Conservation (phyloP, 2,329 filamentous ascomycete genomes). For the Cytospora chrysosperma region DNA sequence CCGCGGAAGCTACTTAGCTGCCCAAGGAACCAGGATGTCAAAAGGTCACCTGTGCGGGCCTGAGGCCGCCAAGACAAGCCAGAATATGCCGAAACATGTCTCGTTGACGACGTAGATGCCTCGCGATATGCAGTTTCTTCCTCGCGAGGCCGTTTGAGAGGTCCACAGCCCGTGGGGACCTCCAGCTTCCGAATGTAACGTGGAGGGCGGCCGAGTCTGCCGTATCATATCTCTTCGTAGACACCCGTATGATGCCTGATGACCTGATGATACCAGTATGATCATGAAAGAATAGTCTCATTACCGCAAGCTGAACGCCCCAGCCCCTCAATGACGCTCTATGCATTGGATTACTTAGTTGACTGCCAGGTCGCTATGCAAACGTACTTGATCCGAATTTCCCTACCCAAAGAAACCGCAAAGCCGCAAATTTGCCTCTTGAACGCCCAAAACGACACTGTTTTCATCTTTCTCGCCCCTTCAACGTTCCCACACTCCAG, state of each 20-base stretch:
- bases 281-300: background rate
- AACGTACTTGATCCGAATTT: background rate
- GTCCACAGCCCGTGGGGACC: background rate
- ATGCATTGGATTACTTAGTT: background rate
- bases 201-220: no score
- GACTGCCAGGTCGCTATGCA: background rate
- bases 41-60: no score
- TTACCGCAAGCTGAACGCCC: background rate
- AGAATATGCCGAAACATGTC: background rate
- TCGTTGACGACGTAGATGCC: slow-evolving; percentile 4
- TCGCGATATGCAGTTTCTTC: background rate
- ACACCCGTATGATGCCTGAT: no score
- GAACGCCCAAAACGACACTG: background rate
- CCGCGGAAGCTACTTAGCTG: no score
- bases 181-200: no score
- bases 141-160: background rate
- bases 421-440: background rate
- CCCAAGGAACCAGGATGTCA: no score
- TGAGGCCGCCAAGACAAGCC: background rate
- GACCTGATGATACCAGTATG: no score
- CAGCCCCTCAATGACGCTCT: background rate
- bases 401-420: background rate
- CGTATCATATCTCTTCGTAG: no score
- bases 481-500: background rate
- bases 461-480: background rate